Conservation (phyloP, 1,284 basidiomycete genomes). For the Apiotrichum sp. region DNA sequence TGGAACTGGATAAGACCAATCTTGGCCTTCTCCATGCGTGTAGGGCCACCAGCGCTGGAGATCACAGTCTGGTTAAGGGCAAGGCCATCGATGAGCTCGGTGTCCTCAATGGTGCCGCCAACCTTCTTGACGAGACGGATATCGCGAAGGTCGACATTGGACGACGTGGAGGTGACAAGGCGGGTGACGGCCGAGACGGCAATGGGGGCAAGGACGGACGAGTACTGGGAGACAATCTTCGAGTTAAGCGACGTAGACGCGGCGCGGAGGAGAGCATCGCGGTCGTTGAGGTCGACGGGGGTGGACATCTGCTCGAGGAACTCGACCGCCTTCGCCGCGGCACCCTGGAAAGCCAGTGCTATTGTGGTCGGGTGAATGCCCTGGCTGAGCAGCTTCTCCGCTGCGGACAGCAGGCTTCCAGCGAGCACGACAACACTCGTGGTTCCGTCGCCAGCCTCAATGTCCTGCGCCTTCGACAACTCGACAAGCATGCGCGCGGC, state of each 20-base stretch:
- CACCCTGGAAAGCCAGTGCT: constrained; percentile 90
- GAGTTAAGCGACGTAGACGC: constrained; percentile 96
- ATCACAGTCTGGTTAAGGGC: constrained; percentile 95
- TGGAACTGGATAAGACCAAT: constrained; percentile 99
- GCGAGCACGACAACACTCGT: constrained; percentile 97
- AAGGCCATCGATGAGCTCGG: constrained; percentile 91
- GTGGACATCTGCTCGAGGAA: constrained; percentile 88
- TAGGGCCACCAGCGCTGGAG: constrained; percentile 82
- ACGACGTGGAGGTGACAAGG: constrained; percentile 74
- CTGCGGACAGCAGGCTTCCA: constrained; percentile 84
- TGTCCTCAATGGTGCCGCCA: constrained; percentile 98
- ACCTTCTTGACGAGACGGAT: constrained; percentile 97
- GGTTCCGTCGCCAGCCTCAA: constrained; percentile 99
- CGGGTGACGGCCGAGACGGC: constrained; percentile 94
- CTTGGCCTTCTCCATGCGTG: constrained; percentile 95
- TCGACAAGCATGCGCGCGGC: constrained; percentile 99
- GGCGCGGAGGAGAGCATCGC: constrained; percentile 77
- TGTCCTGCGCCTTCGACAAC: constrained; percentile 94
- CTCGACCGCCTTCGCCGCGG: constrained; percentile 88
- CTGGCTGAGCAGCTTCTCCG: constrained; percentile 95
- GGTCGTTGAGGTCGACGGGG: constrained; percentile 87
- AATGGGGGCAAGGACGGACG: constrained; percentile 92
- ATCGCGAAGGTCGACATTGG: constrained; percentile 93
- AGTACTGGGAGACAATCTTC: constrained; percentile 99
- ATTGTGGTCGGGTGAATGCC: constrained; percentile 95